A percentile compares a stretch with the other conserved stretches of the same genome.
Evolutionary conservation across 208 protist genomes (phyloP).

Genomic region (Crithidia fasciculata): DNA sequence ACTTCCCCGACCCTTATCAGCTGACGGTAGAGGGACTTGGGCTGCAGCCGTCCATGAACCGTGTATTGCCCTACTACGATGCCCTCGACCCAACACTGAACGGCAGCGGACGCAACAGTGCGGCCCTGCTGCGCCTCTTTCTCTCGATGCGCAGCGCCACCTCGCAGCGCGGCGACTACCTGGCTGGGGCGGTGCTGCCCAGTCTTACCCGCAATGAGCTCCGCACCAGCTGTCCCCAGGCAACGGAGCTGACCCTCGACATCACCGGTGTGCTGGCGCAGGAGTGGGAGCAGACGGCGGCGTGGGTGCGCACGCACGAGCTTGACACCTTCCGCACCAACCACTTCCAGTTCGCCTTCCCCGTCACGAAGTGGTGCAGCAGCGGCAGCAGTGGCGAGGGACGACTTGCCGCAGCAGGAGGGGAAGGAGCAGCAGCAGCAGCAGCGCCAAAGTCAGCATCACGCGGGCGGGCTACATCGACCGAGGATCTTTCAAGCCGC

Average conservation of each 20-base stretch:
- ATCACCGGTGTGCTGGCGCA: slow-evolving; percentile 74
- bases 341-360: slow-evolving; percentile 92
- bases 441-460: not conserved
- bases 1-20: slow-evolving; percentile 60
- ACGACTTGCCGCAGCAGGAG: not conserved
- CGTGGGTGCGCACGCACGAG: slow-evolving; percentile 93
- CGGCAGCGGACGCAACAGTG: slow-evolving; percentile 83
- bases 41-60: slow-evolving; percentile 70
- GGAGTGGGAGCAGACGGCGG: slow-evolving; percentile 95
- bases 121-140: slow-evolving; percentile 95
- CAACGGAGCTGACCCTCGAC: slow-evolving; percentile 90
- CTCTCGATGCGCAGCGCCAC: slow-evolving; percentile 94
- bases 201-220: slow-evolving; percentile 86
- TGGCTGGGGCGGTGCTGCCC: slow-evolving; percentile 93
- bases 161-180: slow-evolving; percentile 92
- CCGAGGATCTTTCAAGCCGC: not conserved
- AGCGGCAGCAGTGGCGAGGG: slow-evolving; percentile 8
- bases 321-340: slow-evolving; percentile 88
- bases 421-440: not conserved
- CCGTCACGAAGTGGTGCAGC: slow-evolving; percentile 33
- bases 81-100: slow-evolving; percentile 97
- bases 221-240: slow-evolving; percentile 59
- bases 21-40: slow-evolving; percentile 96
- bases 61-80: slow-evolving; percentile 90
- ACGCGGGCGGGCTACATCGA: not conserved